Evolutionary conservation across 805 yeast genomes (phyloP).

Genomic region (Saturnispora sekii): DNA sequence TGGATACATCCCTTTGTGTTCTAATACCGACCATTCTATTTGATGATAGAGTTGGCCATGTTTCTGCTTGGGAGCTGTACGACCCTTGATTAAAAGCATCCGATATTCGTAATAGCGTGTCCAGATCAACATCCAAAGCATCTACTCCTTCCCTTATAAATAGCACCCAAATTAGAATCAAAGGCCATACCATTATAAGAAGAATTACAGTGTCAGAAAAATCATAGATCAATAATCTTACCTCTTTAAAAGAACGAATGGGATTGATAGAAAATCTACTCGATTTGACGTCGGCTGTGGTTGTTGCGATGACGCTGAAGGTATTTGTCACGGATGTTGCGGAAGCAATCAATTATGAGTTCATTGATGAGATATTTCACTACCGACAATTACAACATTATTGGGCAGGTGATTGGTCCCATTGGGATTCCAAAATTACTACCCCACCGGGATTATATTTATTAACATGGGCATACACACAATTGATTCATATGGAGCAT

Average conservation of each 20-base stretch:
- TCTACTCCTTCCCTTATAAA: background rate
- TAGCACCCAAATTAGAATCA: background rate
- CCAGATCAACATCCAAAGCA: no score
- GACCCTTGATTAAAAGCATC: background rate
- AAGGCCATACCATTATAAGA: background rate
- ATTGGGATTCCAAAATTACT: slow-evolving; percentile 86
- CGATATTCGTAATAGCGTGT: background rate
- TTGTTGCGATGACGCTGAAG: slow-evolving; percentile 14
- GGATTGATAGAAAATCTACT: slow-evolving; percentile 8
- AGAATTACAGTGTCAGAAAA: background rate
- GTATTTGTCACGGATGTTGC: slow-evolving; percentile 16
- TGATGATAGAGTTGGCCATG: slow-evolving; percentile 27
- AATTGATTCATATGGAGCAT: slow-evolving; percentile 23
- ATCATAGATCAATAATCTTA: background rate
- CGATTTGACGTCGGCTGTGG: slow-evolving; percentile 11
- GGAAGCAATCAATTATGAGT: slow-evolving; percentile 23
- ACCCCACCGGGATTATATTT: slow-evolving; percentile 91
- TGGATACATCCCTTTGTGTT: slow-evolving; percentile 39
- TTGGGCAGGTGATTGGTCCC: slow-evolving; percentile 46
- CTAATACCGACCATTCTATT: slow-evolving; percentile 28
- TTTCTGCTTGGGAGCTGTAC: slow-evolving; percentile 2
- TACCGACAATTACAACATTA: slow-evolving; percentile 67
- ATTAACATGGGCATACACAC: slow-evolving; percentile 32
- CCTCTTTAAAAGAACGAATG: background rate
- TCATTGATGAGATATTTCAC: slow-evolving; percentile 80